A percentile compares a stretch with the other conserved stretches of the same genome.
Evolutionary conservation across 2,329 filamentous ascomycete species (phyloP).

Genomic region (Coniochaeta hoffmannii): DNA sequence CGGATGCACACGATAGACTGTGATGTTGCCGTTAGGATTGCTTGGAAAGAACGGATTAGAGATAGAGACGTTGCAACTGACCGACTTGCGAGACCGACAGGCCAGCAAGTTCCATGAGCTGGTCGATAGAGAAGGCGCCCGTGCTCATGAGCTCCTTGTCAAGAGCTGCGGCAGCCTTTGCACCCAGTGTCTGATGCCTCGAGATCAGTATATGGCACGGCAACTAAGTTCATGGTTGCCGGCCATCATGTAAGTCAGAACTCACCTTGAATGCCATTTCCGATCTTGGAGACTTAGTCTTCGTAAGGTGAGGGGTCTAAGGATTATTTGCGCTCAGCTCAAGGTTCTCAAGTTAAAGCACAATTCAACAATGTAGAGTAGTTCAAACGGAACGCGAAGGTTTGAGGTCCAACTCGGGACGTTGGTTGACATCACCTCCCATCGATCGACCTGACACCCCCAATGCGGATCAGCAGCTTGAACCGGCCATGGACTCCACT

Average conservation of each 20-base stretch:
- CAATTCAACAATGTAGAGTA: not conserved
- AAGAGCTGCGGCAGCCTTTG: constrained; percentile 80
- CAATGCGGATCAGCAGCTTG: too few relatives aligned
- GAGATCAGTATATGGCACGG: too few relatives aligned
- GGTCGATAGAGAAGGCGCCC: constrained; percentile 85
- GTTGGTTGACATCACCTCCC: not conserved
- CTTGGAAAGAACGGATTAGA: too few relatives aligned
- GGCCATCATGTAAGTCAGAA: too few relatives aligned
- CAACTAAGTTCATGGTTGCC: not conserved
- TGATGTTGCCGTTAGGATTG: not conserved
- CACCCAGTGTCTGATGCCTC: constrained; percentile 81
- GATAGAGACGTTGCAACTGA: too few relatives aligned
- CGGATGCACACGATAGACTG: constrained; percentile 81
- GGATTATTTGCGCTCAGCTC: too few relatives aligned
- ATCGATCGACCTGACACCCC: too few relatives aligned
- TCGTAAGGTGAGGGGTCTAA: too few relatives aligned
- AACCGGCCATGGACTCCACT: too few relatives aligned
- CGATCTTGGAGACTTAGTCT: not conserved
- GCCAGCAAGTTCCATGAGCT: constrained; percentile 94
- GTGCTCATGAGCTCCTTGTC: constrained; percentile 92
- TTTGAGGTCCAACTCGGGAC: not conserved
- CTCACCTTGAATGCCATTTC: not conserved
- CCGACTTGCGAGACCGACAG: constrained; percentile 87
- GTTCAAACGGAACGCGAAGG: not conserved
- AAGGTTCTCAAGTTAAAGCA: too few relatives aligned